Base-by-base conservation (phyloP, 345 rosid species). In the Eutrema heterophyllum region DNA sequence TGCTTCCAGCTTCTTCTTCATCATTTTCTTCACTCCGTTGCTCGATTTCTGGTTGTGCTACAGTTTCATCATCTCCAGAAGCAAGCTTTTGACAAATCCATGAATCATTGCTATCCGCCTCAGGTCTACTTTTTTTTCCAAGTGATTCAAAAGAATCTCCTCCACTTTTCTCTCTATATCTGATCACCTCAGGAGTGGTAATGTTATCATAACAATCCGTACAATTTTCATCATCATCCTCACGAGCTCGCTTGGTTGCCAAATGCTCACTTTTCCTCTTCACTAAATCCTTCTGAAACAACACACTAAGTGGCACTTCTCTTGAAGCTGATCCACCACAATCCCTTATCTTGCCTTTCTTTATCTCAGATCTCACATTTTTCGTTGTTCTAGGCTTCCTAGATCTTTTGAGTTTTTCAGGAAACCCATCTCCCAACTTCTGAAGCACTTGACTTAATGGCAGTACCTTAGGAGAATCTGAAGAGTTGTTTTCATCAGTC, bases 241-340 rank as follows among this genome's bases (percentile, higher is more conserved):
- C 77, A 73, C 49, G 49, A 54, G 21, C 64, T 21, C 39, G 30
- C 58, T 65, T 73, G 13, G 27, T 4, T 61, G 36, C 56, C 43
- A 45, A 27, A 46, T 24, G 10, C 55, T 44, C 56, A 24, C 64
- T 35, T 27, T 12, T 35, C 6, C 36, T 10, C 63, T 63, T 14
- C 27, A 5, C 7, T 39, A 52, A 33, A 14, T 52, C 60, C 33
- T 50, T 35, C 4, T 32, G 10, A 52, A 43, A 63, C 55, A 72
- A 18, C 52, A 30, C 53, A 18, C 16, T n/a, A 29, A 41, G 55
- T 72, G 24, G 26, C 53, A 21, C 29, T 40, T 51, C 55, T 6
- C 36, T 43, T 30, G 64, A 72, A 63, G 14, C 29, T 41, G 55
- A 60, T 48, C 18, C 76, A 40, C 53, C 43, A 29, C 43, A 18